Conservation (phyloP, 1,284 basidiomycete species). For the Coniferiporia sulphurascens region DNA sequence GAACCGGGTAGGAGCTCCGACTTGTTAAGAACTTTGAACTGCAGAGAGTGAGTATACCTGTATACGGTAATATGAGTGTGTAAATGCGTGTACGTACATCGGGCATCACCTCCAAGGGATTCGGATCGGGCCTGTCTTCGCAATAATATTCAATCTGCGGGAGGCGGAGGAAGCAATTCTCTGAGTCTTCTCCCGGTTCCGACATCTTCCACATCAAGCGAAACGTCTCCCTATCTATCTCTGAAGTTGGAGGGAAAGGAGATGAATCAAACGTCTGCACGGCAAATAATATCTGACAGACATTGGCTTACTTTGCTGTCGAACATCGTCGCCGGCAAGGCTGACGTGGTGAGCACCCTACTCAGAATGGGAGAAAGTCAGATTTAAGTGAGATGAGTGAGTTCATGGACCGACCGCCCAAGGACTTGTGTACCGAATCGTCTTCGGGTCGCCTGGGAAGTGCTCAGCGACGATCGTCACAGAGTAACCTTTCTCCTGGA, state of each 20-base stretch:
- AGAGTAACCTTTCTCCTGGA: slow-evolving; percentile 54
- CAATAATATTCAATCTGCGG: slow-evolving; percentile 56
- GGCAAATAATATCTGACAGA: background rate
- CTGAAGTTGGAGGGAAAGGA: slow-evolving; percentile 30
- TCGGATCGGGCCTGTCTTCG: slow-evolving; percentile 35
- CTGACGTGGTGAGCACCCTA: slow-evolving; percentile 70
- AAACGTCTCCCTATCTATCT: slow-evolving; percentile 71
- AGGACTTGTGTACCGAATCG: slow-evolving; percentile 64
- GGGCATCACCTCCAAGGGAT: slow-evolving; percentile 55
- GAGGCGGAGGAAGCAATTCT: slow-evolving; percentile 57
- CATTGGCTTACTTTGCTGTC: slow-evolving; percentile 42
- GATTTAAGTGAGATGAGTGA: background rate
- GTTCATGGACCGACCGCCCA: slow-evolving; percentile 59
- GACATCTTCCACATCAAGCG: slow-evolving; percentile 67
- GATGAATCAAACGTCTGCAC: background rate
- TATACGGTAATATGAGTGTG: background rate
- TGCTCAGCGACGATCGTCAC: slow-evolving; percentile 65
- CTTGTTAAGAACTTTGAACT: slow-evolving; percentile 48
- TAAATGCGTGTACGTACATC: slow-evolving; percentile 42
- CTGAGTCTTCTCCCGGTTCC: slow-evolving; percentile 43
- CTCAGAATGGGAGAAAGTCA: background rate
- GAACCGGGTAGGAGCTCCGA: slow-evolving; percentile 41
- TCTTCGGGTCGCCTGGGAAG: slow-evolving; percentile 62
- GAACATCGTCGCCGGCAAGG: slow-evolving; percentile 40
- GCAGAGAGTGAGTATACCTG: background rate